Evolutionary conservation across 139 green algal genomes (phyloP).

Genomic region (Micromonas commoda): DNA sequence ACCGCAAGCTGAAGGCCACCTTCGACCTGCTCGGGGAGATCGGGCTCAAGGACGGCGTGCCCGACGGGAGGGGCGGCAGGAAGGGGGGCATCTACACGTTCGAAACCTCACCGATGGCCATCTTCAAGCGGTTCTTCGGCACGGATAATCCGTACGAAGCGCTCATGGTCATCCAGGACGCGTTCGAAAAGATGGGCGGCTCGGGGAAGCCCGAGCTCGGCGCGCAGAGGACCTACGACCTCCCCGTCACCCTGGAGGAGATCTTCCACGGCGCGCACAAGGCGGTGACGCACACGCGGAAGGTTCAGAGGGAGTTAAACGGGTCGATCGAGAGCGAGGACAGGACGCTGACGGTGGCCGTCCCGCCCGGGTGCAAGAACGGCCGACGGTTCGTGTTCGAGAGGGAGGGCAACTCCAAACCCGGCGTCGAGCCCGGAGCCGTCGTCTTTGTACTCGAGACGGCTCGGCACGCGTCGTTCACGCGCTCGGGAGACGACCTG

Average conservation of each 20-base stretch:
- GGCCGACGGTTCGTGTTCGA: slow-evolving; percentile 70
- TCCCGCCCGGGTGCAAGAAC: slow-evolving; percentile 56
- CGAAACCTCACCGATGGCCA: slow-evolving; percentile 33
- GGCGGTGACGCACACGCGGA: slow-evolving; percentile 55
- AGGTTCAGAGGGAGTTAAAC: slow-evolving; percentile 42
- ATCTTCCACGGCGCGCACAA: slow-evolving; percentile 64
- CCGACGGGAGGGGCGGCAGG: slow-evolving; percentile 37
- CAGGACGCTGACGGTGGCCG: slow-evolving; percentile 42
- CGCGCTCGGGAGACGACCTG: slow-evolving; percentile 51
- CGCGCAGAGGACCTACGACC: slow-evolving; percentile 39
- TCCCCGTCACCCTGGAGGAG: slow-evolving; percentile 63
- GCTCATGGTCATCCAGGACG: slow-evolving; percentile 31
- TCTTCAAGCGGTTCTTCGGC: slow-evolving; percentile 68
- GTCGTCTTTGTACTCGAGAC: slow-evolving; percentile 59
- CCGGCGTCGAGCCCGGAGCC: slow-evolving; percentile 49
- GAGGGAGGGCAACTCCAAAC: slow-evolving; percentile 57
- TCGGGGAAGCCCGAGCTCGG: not conserved
- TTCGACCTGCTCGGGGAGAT: slow-evolving; percentile 69
- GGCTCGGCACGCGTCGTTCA: slow-evolving; percentile 52
- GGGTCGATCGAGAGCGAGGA: slow-evolving; percentile 3
- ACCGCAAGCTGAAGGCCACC: slow-evolving; percentile 58
- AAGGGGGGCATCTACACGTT: slow-evolving; percentile 30
- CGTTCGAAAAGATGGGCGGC: not conserved
- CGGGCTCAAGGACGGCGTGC: slow-evolving; percentile 57
- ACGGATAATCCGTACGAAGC: slow-evolving; percentile 72